Percentiles rank a stretch among this genome's conserved stretches.
Conservation (phyloP, 1,139 yeast species). For the Starmera stellimalicola region DNA sequence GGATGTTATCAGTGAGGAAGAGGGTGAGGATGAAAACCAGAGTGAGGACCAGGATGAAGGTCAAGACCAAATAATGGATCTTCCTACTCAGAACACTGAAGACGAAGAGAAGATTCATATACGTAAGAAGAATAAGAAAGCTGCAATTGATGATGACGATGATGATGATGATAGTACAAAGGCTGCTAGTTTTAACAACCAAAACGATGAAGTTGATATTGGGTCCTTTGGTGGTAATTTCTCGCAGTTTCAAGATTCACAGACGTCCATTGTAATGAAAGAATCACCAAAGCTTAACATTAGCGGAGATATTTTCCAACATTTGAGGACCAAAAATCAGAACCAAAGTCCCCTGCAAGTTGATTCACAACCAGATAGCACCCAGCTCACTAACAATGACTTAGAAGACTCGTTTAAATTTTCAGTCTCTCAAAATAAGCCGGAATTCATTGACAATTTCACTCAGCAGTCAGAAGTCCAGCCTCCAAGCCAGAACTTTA, state of each 20-base stretch:
- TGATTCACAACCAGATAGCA: no score
- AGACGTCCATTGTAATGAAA: no score
- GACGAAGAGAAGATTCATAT: constrained; percentile 1
- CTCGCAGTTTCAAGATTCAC: constrained; percentile 4
- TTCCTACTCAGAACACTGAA: constrained; percentile 6
- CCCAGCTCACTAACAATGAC: neutral
- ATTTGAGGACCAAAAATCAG: no score
- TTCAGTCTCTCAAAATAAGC: constrained; percentile 6
- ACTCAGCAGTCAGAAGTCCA: no score
- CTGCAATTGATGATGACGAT: constrained; percentile 1
- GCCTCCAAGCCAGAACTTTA: no score
- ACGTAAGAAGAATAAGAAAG: constrained; percentile 1
- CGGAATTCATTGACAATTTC: no score
- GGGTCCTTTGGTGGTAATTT: constrained; percentile 27
- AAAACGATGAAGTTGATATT: constrained; percentile 16
- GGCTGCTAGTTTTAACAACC: constrained; percentile 1
- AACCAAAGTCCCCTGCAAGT: no score
- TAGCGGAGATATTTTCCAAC: no score
- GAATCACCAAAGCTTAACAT: no score
- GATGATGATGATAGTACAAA: constrained; percentile 8
- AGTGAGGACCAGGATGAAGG: constrained; percentile 12
- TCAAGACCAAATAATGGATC: constrained; percentile 8
- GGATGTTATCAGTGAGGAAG: constrained; percentile 20
- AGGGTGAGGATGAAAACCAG: constrained; percentile 4
- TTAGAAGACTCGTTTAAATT: neutral